phyloP scores from a whole-genome alignment of 306 rosid species.

The Rosa multiflora region DNA sequence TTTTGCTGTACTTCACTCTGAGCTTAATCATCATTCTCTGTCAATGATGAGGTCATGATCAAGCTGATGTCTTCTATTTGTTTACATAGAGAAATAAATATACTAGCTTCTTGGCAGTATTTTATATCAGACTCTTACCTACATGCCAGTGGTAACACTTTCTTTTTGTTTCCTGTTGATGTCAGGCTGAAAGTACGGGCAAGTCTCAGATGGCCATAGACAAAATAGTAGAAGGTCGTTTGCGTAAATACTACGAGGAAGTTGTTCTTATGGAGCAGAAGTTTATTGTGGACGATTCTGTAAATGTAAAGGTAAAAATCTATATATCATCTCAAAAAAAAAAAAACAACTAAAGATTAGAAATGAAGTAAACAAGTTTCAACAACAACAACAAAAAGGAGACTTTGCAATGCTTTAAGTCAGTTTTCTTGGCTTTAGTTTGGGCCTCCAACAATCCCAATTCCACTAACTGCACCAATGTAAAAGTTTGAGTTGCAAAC shows the following conservation, averaged over 20 bases:
- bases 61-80: no score
- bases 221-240: constrained; percentile 92
- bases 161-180: constrained; percentile 13
- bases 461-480: not conserved
- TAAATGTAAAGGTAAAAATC: constrained; percentile 62
- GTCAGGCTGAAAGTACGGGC: constrained; percentile 82
- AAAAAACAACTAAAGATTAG: not conserved
- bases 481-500: not conserved
- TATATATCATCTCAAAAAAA: not conserved
- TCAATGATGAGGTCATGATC: no score
- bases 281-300: constrained; percentile 61
- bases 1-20: no score
- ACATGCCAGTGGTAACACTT: not conserved
- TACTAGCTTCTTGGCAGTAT: not conserved
- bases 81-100: not conserved
- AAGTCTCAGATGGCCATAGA: constrained; percentile 84
- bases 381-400: not conserved
- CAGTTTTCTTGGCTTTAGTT: not conserved
- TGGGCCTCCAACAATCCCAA: not conserved
- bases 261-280: constrained; percentile 91
- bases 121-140: not conserved
- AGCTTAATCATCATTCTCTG: no score
- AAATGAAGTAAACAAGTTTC: not conserved
- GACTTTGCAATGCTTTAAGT: not conserved
- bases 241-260: constrained; percentile 85